Evolutionary conservation across 73 alveolate genomes (phyloP), one percentile per base, ranked within the genome.

Genomic region (Paramecium pentaurelia): DNA sequence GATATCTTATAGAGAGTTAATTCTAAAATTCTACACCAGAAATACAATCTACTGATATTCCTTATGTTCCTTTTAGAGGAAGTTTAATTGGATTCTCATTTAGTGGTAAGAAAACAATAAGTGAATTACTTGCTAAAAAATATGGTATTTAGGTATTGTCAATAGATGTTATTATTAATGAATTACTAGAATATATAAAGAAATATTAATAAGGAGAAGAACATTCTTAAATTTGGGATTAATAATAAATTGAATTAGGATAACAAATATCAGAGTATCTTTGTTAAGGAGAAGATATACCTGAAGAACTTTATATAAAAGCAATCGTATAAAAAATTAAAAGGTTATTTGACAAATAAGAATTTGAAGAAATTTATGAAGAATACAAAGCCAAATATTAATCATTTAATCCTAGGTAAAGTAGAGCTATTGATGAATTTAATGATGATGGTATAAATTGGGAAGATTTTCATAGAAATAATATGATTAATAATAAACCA

Each of bases 31-130:
- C 27, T 8, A 91, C 34, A 45, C 6, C 45, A 22, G 32, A 60
- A 25, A 25, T 38, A 38, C 34, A 42, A 32, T n/a, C 18, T 42
- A 42, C 73, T 54, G 86, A 71, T 51, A 54, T 75, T 6, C 95
- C 91, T 58, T 85, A 36, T 49, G 87, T 97, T 0, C 98, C 98
- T 30, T 87, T 97, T 59, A 97, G 97, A 92, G 84, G 98, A 11
- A 94, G 98, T 64, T 58, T 98, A 37, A 86, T 98, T 1, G 99
- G 99, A 1, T 96, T 93, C 85, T 97, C 99, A 5, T 95, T 97
- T 92, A 93, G 99, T 20, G 99, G 99, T 10, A 98, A 97, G 93
- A 97, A 95, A 88, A 93, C 99, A 10, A 96, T 97, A 51, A 96
- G 99, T 38, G 93, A 94, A 37, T 88, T 60, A 34, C 77, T 98